Evolutionary conservation across 495 filamentous ascomycete species (phyloP), one percentile per base, ranked within the genome.

Genomic region (Hypoxylon fuscum): DNA sequence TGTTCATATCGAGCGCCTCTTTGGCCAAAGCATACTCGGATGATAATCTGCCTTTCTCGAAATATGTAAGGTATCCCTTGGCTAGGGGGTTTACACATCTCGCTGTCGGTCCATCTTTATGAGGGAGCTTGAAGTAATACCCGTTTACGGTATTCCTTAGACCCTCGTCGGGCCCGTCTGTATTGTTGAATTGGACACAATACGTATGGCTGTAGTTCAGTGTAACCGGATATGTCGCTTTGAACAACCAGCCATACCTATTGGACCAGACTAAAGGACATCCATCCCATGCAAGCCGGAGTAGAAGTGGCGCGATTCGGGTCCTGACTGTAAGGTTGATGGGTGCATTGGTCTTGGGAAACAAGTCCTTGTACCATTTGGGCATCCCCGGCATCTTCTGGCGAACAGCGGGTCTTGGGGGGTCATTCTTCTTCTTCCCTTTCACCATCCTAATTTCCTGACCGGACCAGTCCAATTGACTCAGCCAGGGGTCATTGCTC

Each of bases 341-440:
- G 5, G 77, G 72, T 0, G 82, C 72, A 21, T 81, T 80, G 27
- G 69, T 87, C 34, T 86, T 91, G 1, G 80, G 52, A 60, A 96
- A 96, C 15, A 98, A 76, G 70, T 91, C 92, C 71, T 93, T 97
- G 74, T 96, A 99, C 95, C 95, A 99, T 59, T 89, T 82, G 0
- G 95, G 95, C 90, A 91, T 93, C 25, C 95, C 95, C 3, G 93
- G 93, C 74, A 88, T 91, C 79, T 97, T 98, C 76, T 97, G 94
- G 21, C 90, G 80, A 2, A 88, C 87, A 12, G 87, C 89, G 20
- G 90, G 92, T 45, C 91, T 81, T 1, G 88, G 88, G 23, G 89
- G 87, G 50, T 93, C 90, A 4, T 76, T 80, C 73, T 95, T 96
- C 76, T 88, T 92, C 76, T 95, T 96, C 4, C 87, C 88, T 73